Base-by-base conservation (phyloP, 345 rosid species). In the Balakata baccata region DNA sequence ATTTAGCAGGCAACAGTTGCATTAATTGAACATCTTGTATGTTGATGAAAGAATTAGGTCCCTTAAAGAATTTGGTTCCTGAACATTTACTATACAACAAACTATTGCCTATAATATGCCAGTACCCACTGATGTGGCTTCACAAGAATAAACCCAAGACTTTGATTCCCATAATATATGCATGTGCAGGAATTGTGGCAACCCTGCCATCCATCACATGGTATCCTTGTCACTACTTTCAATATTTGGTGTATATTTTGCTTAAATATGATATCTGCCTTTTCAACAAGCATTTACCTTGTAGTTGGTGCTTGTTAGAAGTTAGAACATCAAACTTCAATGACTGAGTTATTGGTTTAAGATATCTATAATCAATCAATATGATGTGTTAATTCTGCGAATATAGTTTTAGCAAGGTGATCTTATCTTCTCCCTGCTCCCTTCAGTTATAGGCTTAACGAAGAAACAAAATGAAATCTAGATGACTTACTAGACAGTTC, bases 151-250 rank as follows among this genome's bases (percentile, higher is more conserved):
- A 95, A 64, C 98, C 99, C 9, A 95, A 83, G 87, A 83, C 92
- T 6, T 79, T 92, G 83, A 86, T 95, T 80, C 98, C 98, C 18
- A 84, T 92, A 75, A 89, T 95, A 66, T 95, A 95, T 82, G 80
- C 84, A 1, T 95, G 96, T 76, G 98, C 98, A 1, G 88, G 88
- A 63, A 88, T 92, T 75, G 90, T 95, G 17, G 94, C 99, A 8
- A 95, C 99, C 57, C 90, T 95, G 99, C 99, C 99, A 39, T 87
- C 98, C 9, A 95, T 92, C 78, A 92, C 90, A 58, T 87, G 92
- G 92, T 88, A n/a, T 60, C 29, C 69, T 50, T 63, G 10, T 20
- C 52, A n/a, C 34, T 0, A 18, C 61, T 51, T 45, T 66, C 62
- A 56, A 34, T 58, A 0, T 11, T 58, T 61, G 47, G 47, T 43